Evolutionary conservation across 1,284 basidiomycete species (phyloP).

Genomic region (Heterobasidion occidentale): DNA sequence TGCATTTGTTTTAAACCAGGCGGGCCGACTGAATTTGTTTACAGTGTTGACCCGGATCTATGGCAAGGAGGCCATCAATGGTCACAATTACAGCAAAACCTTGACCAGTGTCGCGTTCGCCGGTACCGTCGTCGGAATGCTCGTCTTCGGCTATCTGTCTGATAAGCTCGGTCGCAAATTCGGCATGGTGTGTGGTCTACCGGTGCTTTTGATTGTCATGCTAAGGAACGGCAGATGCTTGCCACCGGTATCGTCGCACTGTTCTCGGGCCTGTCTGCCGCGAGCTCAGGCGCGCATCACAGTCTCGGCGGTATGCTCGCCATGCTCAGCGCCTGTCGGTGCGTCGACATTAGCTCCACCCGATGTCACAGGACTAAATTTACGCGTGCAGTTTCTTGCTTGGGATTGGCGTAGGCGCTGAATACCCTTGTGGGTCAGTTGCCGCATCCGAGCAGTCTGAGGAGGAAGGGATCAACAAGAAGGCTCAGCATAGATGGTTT

Average conservation of each 20-base stretch:
- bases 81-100: slow-evolving; percentile 48
- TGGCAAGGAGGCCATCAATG: slow-evolving; percentile 31
- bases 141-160: slow-evolving; percentile 69
- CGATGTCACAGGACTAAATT: not conserved
- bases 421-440: slow-evolving; percentile 91
- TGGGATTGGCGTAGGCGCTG: slow-evolving; percentile 81
- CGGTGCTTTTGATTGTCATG: not conserved
- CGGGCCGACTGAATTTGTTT: not conserved
- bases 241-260: slow-evolving; percentile 74
- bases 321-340: slow-evolving; percentile 80
- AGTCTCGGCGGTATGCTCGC: slow-evolving; percentile 64
- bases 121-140: slow-evolving; percentile 81
- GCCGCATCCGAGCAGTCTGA: slow-evolving; percentile 89
- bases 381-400: slow-evolving; percentile 52
- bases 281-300: slow-evolving; percentile 73
- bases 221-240: slow-evolving; percentile 42
- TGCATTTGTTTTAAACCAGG: not conserved
- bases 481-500: slow-evolving; percentile 81
- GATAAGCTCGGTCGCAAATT: slow-evolving; percentile 87
- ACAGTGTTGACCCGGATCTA: slow-evolving; percentile 62
- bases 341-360: slow-evolving; percentile 11
- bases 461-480: slow-evolving; percentile 68
- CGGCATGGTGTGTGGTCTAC: slow-evolving; percentile 58
- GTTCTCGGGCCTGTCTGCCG: slow-evolving; percentile 77
- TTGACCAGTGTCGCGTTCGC: slow-evolving; percentile 70